These are phyloP conservation scores for Leptographium radiaticola DNA, from an alignment of 2,329 filamentous ascomycete genomes.

Conservation along the genomic window DNA sequence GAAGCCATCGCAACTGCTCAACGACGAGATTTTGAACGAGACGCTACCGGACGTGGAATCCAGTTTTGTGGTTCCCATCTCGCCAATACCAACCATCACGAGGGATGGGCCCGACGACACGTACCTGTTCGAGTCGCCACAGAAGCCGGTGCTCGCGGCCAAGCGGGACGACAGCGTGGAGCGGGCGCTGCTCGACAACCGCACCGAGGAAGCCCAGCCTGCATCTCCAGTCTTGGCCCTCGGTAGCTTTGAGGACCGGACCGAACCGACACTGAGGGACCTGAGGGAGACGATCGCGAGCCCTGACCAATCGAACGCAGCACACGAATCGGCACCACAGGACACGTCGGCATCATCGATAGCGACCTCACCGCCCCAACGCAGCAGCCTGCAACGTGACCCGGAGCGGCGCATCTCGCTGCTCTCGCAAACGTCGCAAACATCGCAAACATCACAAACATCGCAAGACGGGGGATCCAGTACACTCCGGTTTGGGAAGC, in stretches of 20 bases:
- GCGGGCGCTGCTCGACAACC: neutral
- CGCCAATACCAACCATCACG: conserved; percentile 37
- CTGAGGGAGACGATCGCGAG: too few species aligned
- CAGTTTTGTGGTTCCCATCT: conserved; percentile 47
- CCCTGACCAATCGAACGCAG: too few species aligned
- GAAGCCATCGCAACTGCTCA: conserved; percentile 33
- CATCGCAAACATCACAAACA: neutral
- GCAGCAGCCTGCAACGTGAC: neutral
- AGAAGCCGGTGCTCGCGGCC: conserved; percentile 12
- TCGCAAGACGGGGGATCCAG: conserved; percentile 23
- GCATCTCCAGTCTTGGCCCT: too few species aligned
- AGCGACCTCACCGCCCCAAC: neutral
- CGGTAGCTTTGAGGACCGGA: neutral
- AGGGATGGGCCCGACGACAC: conserved; percentile 42
- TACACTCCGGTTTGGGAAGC: conserved; percentile 30
- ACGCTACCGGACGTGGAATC: conserved; percentile 53
- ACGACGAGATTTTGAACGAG: conserved; percentile 38
- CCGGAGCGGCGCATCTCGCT: neutral
- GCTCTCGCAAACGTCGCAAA: too few species aligned
- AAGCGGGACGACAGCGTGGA: neutral
- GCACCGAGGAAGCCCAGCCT: neutral
- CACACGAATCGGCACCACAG: too few species aligned
- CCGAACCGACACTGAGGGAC: too few species aligned
- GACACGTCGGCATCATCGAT: neutral
- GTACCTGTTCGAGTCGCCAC: conserved; percentile 40